Conservation (phyloP, 371 early-diverging fungal species). For the Lichtheimia hyalospora region DNA sequence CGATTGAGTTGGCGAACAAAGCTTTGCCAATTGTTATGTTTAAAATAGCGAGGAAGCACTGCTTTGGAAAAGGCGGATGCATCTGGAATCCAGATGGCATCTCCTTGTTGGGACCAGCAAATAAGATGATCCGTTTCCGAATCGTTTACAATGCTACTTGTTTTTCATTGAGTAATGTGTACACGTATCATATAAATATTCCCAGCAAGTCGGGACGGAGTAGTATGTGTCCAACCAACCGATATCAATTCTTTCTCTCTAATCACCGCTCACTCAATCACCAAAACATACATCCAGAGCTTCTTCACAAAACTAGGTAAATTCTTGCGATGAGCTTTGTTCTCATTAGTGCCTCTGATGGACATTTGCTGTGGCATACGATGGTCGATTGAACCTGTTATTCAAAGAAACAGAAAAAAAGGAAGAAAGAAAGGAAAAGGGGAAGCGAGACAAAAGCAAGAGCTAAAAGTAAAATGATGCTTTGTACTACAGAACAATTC, state of each 20-base stretch:
- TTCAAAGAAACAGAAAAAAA: background rate
- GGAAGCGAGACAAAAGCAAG: background rate
- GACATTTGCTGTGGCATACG: too few relatives aligned
- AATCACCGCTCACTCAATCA: too few relatives aligned
- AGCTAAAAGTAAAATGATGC: too few relatives aligned
- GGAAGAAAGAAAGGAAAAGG: background rate
- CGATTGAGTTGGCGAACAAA: slow-evolving; percentile 15
- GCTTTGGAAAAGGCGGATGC: slow-evolving; percentile 2
- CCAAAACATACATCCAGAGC: slow-evolving; percentile 54
- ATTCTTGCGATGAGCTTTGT: slow-evolving; percentile 6
- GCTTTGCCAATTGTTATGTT: slow-evolving; percentile 11
- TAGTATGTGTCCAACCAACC: too few relatives aligned
- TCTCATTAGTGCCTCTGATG: too few relatives aligned
- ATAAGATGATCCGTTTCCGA: background rate
- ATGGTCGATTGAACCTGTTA: too few relatives aligned
- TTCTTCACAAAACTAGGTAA: slow-evolving; percentile 71
- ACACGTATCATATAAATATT: too few relatives aligned
- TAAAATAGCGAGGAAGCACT: slow-evolving; percentile 11
- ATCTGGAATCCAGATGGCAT: slow-evolving; percentile 5
- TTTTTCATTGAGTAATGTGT: background rate
- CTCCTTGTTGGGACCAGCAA: slow-evolving; percentile 5
- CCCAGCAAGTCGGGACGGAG: too few relatives aligned
- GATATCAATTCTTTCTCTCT: too few relatives aligned
- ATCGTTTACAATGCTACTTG: slow-evolving; percentile 5
- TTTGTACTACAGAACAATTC: too few relatives aligned